Base-by-base conservation (phyloP, 257 asterid species). In the Solanum rostratum region DNA sequence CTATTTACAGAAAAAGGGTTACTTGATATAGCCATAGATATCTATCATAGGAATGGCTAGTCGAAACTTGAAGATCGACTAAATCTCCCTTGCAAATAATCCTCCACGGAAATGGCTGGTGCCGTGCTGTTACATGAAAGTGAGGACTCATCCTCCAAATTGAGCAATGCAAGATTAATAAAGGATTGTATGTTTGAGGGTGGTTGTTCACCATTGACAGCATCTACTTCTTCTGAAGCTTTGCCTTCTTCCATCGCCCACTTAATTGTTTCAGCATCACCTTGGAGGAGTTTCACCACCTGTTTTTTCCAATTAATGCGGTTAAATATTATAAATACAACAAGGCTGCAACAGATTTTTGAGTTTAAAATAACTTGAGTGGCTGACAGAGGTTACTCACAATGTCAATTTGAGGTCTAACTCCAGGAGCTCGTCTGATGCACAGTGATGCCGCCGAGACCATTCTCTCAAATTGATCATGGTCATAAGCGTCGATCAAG, bases 31-130 rank as follows among this genome's bases (percentile, higher is more conserved):
- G 46, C 82, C 63, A 76, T 50, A 49, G 82, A 27, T 39, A 76
- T 41, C 62, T 76, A 9, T 27, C 45, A 27, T 46, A 49, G 33
- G 76, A 57, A 52, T 85, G 84, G 84, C 83, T 90, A 91, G 62
- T 91, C 92, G 80, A 91, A 93, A 92, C 97, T 93, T 84, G 98
- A 91, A 37, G 97, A 91, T 54, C 92, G 92, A 87, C 97, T 94
- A 94, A 94, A 92, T 86, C 98, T 88, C 59, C 96, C 96, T 33
- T 86, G 91, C 82, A 94, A 88, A 85, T 94, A 96, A 88, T 92
- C 97, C 89, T 96, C 98, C 41, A 94, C 97, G 0, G 97, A 93
- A 79, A 92, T 90, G 88, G 89, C 92, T 79, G 89, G 92, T 78
- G 91, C 95, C 1, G 89, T 86, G 88, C 98, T 93, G 92, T 92